Conservation (phyloP, 106 monocot species). For the Phalaenopsis equestris region DNA sequence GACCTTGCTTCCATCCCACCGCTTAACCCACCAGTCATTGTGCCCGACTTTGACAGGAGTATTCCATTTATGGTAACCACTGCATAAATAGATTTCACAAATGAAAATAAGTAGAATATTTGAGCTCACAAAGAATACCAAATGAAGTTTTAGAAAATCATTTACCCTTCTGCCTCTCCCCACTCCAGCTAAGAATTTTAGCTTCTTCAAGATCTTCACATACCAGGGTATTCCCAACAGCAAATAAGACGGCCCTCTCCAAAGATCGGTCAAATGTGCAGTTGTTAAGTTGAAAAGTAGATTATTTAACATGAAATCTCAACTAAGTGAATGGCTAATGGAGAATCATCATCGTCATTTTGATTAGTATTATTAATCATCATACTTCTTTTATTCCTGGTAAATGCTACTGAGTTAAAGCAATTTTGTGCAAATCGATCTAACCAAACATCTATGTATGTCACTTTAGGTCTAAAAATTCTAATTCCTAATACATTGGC, state of each 20-base stretch:
- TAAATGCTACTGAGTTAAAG: too few relatives aligned
- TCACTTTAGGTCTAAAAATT: background rate
- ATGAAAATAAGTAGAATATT: constrained; percentile 4
- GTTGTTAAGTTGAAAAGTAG: constrained; percentile 29
- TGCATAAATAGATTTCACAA: constrained; percentile 20
- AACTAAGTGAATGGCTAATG: background rate
- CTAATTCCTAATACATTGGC: background rate
- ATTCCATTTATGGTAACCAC: constrained; percentile 97
- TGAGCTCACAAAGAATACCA: background rate
- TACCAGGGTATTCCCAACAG: constrained; percentile 96
- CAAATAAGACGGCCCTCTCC: constrained; percentile 93
- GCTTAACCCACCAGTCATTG: constrained; percentile 97
- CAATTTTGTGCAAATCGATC: too few relatives aligned
- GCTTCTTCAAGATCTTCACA: constrained; percentile 97
- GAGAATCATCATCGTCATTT: background rate
- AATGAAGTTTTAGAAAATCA: background rate
- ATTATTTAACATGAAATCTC: background rate
- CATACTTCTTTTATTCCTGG: too few relatives aligned
- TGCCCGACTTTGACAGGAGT: constrained; percentile 91
- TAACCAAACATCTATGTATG: background rate
- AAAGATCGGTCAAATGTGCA: constrained; percentile 78
- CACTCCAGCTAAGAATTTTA: constrained; percentile 89
- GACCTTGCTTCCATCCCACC: constrained; percentile 99
- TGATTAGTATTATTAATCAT: too few relatives aligned
- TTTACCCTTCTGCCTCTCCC: constrained; percentile 90